A percentile compares a stretch with the other conserved stretches of the same genome.
phyloP scores from a whole-genome alignment of 1,284 basidiomycete species.

The Schizopora paradoxa region DNA sequence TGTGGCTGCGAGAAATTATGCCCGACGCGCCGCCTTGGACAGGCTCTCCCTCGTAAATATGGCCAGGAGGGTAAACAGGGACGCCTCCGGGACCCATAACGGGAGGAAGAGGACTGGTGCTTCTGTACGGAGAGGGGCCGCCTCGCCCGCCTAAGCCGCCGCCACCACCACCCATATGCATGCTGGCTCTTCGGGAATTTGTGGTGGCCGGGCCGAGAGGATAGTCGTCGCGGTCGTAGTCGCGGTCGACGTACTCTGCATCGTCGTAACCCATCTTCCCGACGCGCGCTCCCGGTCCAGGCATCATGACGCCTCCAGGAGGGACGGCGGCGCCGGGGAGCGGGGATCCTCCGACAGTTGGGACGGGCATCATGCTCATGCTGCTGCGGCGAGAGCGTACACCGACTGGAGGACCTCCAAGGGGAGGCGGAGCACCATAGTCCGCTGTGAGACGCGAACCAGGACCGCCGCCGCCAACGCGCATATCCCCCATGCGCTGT shows the following conservation, averaged over 20 bases:
- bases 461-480: conserved; percentile 12
- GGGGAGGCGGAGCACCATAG: conserved; percentile 11
- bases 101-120: conserved; percentile 7
- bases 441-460: background rate
- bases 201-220: no score
- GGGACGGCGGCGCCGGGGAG: background rate
- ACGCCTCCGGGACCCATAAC: conserved; percentile 12
- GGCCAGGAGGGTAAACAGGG: conserved; percentile 45
- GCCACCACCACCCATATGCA: no score
- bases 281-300: no score
- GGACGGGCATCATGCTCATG: conserved; percentile 6
- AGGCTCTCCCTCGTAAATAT: conserved; percentile 48
- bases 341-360: background rate
- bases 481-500: conserved; percentile 16
- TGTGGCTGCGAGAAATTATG: conserved; percentile 11
- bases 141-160: conserved; percentile 21
- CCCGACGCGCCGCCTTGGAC: conserved; percentile 3
- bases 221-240: no score
- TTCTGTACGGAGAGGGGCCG: conserved; percentile 16
- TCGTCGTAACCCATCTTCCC: background rate
- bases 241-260: no score
- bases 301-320: background rate
- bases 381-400: conserved; percentile 14
- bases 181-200: no score
- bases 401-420: no score